phyloP scores from a whole-genome alignment of 768 basidiomycete species.

The Tephrocybe sp. region DNA sequence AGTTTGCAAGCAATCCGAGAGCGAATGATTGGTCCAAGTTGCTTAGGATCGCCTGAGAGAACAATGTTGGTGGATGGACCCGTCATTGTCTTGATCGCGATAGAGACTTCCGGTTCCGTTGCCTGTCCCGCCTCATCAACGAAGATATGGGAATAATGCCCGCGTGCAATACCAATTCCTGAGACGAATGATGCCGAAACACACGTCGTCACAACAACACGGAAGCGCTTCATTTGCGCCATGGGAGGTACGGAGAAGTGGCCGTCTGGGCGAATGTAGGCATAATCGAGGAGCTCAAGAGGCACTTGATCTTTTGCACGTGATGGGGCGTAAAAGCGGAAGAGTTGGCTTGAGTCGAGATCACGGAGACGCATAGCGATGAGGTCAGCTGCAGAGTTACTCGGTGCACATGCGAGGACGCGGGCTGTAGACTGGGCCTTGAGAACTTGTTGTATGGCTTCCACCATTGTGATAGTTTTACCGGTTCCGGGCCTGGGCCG shows the following conservation, averaged over 20 bases:
- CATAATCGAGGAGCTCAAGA: conserved; percentile 36
- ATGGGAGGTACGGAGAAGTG: conserved; percentile 41
- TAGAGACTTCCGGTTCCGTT: conserved; percentile 64
- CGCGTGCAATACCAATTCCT: conserved; percentile 54
- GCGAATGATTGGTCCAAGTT: conserved; percentile 66
- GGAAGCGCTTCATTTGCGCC: conserved; percentile 37
- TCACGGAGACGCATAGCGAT: conserved; percentile 43
- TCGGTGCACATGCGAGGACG: conserved; percentile 62
- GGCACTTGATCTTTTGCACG: conserved; percentile 44
- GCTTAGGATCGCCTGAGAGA: conserved; percentile 69
- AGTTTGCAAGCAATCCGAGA: conserved; percentile 54
- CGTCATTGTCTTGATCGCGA: conserved; percentile 60
- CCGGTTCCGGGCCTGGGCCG: conserved; percentile 56
- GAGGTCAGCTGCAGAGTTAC: conserved; percentile 65
- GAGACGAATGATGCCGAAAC: conserved; percentile 56
- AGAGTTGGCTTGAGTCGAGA: conserved; percentile 36
- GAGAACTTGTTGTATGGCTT: conserved; percentile 55
- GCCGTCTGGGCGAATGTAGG: conserved; percentile 30
- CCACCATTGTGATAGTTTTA: conserved; percentile 63
- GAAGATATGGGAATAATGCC: conserved; percentile 68
- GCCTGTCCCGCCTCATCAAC: conserved; percentile 74
- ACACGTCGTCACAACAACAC: conserved; percentile 64
- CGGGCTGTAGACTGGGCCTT: conserved; percentile 31
- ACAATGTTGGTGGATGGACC: conserved; percentile 52
- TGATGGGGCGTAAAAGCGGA: conserved; percentile 56